Conservation (phyloP, 495 filamentous ascomycete species). For the Podospora appendiculata region DNA sequence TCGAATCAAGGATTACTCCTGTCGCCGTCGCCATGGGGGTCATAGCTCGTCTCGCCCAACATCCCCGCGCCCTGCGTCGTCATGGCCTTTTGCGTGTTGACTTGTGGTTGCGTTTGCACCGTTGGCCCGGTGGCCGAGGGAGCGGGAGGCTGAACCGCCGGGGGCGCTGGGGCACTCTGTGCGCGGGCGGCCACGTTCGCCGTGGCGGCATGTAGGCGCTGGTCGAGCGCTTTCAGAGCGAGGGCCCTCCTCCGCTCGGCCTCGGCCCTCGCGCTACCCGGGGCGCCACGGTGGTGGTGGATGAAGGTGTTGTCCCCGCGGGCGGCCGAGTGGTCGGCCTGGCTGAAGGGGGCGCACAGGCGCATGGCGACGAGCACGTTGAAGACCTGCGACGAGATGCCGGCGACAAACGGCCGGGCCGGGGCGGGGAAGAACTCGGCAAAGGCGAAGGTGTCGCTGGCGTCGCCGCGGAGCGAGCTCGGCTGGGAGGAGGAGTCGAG, state of each 20-base stretch:
- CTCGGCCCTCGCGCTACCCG: constrained; percentile 76
- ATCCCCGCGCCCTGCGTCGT: constrained; percentile 36
- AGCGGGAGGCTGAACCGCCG: constrained; percentile 29
- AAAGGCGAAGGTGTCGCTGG: constrained; percentile 91
- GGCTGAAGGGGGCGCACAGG: constrained; percentile 80
- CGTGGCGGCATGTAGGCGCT: constrained; percentile 78
- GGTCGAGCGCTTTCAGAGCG: constrained; percentile 85
- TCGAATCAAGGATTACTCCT: constrained; percentile 14
- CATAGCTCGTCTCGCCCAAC: constrained; percentile 62
- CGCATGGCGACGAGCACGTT: constrained; percentile 61
- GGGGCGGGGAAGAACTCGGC: constrained; percentile 91
- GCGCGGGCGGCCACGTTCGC: constrained; percentile 36
- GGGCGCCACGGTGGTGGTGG: constrained; percentile 49
- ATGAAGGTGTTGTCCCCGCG: constrained; percentile 31
- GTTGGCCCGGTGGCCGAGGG: constrained; percentile 36
- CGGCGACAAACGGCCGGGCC: constrained; percentile 66
- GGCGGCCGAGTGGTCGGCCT: constrained; percentile 73
- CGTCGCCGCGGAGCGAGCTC: constrained; percentile 65
- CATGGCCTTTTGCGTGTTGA: constrained; percentile 40
- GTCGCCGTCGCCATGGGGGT: constrained; percentile 51
- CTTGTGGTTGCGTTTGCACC: constrained; percentile 40
- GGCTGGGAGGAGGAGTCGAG: constrained; percentile 57
- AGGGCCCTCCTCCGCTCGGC: constrained; percentile 84
- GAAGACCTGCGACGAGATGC: constrained; percentile 68
- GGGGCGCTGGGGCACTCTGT: constrained; percentile 25